Percentiles rank a stretch among this genome's conserved stretches.
Evolutionary conservation across 1,139 yeast species (phyloP).

Genomic region (Pichia sp.): DNA sequence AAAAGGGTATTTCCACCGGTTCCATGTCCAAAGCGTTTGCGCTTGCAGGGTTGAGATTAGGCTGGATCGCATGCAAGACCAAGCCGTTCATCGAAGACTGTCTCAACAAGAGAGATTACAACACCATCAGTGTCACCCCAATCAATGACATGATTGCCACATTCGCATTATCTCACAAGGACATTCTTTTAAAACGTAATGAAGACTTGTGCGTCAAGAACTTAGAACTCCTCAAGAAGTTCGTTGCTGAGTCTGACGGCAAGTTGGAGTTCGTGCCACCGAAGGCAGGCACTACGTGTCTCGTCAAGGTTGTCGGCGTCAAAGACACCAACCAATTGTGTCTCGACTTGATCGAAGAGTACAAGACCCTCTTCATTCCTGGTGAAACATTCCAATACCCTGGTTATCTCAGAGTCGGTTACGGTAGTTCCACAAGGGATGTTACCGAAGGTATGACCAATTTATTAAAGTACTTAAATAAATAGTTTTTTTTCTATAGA

Average conservation of each 20-base stretch:
- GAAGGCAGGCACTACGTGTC: slow-evolving; percentile 49
- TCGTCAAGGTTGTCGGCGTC: slow-evolving; percentile 36
- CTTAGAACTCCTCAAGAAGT: slow-evolving; percentile 37
- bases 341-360: slow-evolving; percentile 37
- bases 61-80: slow-evolving; percentile 49
- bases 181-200: slow-evolving; percentile 40
- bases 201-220: slow-evolving; percentile 39
- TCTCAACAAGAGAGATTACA: slow-evolving; percentile 48
- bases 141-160: slow-evolving; percentile 50
- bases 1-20: slow-evolving; percentile 47
- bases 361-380: slow-evolving; percentile 45
- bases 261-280: slow-evolving; percentile 44
- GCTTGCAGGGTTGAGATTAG: slow-evolving; percentile 53
- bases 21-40: slow-evolving; percentile 57
- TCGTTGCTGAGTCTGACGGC: slow-evolving; percentile 36
- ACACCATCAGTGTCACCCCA: slow-evolving; percentile 49
- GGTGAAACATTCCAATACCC: slow-evolving; percentile 48
- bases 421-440: slow-evolving; percentile 44
- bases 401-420: slow-evolving; percentile 50
- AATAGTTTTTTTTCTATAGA: slow-evolving; percentile 11
- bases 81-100: slow-evolving; percentile 35
- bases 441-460: slow-evolving; percentile 32
- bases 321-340: slow-evolving; percentile 38
- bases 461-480: slow-evolving; percentile 1
- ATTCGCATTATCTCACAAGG: slow-evolving; percentile 40